These are phyloP conservation scores for Pseudogymnoascus sp. DNA, from an alignment of 2,329 filamentous ascomycete species.

Conservation along the genomic window DNA sequence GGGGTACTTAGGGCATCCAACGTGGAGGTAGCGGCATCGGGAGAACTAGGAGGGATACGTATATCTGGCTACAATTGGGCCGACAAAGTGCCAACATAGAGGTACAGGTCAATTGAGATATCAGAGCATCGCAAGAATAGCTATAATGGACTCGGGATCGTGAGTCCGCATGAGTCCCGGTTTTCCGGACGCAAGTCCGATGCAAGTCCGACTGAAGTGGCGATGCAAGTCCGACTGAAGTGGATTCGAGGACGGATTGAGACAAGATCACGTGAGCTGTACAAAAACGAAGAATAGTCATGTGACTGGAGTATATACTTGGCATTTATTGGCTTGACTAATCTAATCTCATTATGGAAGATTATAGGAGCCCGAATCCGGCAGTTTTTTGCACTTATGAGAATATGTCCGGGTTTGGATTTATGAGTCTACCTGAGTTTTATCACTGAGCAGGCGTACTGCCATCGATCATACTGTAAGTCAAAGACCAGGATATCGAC, in stretches of 20 bases:
- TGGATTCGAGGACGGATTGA: slow-evolving; percentile 5
- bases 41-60: slow-evolving; percentile 6
- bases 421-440: neutral
- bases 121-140: neutral
- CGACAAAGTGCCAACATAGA: neutral
- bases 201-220: slow-evolving; percentile 5
- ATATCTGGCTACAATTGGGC: slow-evolving; percentile 5
- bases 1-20: slow-evolving; percentile 8
- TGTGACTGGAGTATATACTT: neutral
- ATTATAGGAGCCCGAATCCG: neutral
- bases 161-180: slow-evolving; percentile 5
- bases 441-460: neutral
- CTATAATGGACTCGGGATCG: neutral
- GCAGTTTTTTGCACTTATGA: neutral
- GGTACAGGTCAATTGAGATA: neutral
- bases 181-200: slow-evolving; percentile 2
- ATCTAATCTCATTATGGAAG: neutral
- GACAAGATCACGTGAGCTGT: neutral
- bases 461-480: no score
- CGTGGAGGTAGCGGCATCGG: neutral
- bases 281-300: neutral
- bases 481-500: neutral
- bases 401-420: neutral
- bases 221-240: slow-evolving; percentile 3
- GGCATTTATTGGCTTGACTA: neutral